phyloP scores from a whole-genome alignment of 2,329 filamentous ascomycete genomes.

The Ceratocystis ficicola region DNA sequence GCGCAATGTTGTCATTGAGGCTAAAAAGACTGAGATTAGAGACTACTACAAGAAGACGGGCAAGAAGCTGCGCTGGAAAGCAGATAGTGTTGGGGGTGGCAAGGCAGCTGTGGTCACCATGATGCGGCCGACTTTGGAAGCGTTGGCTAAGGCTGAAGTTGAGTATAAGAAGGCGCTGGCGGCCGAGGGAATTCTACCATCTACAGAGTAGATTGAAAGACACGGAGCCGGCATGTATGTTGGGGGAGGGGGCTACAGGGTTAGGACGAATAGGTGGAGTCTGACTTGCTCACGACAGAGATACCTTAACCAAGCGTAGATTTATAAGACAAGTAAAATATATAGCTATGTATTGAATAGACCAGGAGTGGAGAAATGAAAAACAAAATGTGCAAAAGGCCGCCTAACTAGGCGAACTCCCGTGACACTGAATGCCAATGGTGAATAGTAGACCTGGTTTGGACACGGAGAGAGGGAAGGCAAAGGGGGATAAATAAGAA shows the following conservation, averaged over 20 bases:
- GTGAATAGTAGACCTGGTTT: too few species aligned
- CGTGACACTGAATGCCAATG: too few species aligned
- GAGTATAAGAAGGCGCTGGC: constrained; percentile 61
- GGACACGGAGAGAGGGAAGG: too few species aligned
- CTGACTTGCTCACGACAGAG: neutral
- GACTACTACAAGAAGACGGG: constrained; percentile 60
- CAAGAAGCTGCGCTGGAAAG: constrained; percentile 58
- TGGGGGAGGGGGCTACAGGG: too few species aligned
- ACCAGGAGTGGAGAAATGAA: too few species aligned
- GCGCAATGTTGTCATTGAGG: constrained; percentile 53
- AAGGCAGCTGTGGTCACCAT: constrained; percentile 62
- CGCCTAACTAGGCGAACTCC: too few species aligned
- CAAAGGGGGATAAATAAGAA: too few species aligned
- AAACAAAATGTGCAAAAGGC: too few species aligned
- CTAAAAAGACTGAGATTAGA: constrained; percentile 56
- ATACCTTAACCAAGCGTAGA: neutral
- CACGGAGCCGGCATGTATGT: neutral
- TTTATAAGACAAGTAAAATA: too few species aligned
- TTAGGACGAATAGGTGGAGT: too few species aligned
- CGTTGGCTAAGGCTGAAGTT: constrained; percentile 56
- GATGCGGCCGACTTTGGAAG: constrained; percentile 59
- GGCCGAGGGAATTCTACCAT: constrained; percentile 44
- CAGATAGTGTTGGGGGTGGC: constrained; percentile 60
- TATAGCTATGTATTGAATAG: too few species aligned
- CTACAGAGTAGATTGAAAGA: constrained; percentile 33